Conservation (phyloP, 305 asterid genomes). For the Solanum aculeatissimum region DNA sequence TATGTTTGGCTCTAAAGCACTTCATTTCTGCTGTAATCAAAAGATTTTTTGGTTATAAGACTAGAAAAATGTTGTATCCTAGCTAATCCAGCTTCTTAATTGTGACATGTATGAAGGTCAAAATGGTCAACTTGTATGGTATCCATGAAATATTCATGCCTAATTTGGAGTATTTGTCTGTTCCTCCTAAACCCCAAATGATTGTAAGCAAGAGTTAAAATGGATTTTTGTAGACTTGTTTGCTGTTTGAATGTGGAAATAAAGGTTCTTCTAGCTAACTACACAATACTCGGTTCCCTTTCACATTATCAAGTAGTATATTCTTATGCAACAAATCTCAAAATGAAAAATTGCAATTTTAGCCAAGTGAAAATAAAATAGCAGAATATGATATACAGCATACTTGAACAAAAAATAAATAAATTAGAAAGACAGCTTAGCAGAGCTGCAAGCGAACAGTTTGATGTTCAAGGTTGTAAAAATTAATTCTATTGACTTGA, state of each 20-base stretch:
- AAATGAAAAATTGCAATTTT: background rate
- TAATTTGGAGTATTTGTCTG: background rate
- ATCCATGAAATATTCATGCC: background rate
- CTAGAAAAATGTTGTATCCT: background rate
- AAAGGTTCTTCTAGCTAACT: background rate
- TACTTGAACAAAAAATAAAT: background rate
- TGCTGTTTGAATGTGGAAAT: background rate
- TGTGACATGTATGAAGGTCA: background rate
- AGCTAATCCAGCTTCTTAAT: background rate
- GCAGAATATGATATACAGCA: background rate
- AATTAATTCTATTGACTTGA: too few relatives aligned
- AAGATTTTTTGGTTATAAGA: background rate
- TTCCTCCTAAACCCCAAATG: background rate
- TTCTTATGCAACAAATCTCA: background rate
- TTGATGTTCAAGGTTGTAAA: conserved; percentile 47
- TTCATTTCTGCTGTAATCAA: background rate
- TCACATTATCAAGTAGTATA: background rate
- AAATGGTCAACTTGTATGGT: background rate
- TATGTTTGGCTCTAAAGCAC: background rate
- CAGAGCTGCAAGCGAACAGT: conserved; percentile 61
- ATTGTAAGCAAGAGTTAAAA: background rate
- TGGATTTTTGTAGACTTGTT: background rate
- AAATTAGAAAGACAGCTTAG: conserved; percentile 9
- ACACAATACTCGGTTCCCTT: background rate
- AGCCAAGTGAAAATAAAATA: background rate